phyloP scores from a whole-genome alignment of 1,284 basidiomycete species.

The Pseudozyma thailandica region DNA sequence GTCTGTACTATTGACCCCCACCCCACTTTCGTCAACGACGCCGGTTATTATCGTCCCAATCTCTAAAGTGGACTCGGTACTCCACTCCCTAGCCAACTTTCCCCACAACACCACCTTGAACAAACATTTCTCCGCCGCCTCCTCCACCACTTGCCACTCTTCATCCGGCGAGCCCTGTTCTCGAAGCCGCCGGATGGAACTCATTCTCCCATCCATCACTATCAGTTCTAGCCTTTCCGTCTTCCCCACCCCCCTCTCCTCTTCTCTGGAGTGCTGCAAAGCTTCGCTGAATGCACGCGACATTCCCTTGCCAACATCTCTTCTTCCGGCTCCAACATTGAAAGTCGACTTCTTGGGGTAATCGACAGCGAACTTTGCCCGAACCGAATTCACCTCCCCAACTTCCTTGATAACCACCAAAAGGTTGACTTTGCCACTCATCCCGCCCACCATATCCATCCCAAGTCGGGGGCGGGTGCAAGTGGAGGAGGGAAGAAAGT shows the following conservation, averaged over 20 bases:
- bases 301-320: neutral
- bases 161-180: neutral
- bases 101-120: slow-evolving; percentile 36
- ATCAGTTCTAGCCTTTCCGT: slow-evolving; percentile 13
- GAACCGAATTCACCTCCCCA: slow-evolving; percentile 10
- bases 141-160: neutral
- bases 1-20: neutral
- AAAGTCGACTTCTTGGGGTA: neutral
- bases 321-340: neutral
- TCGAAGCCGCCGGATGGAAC: neutral
- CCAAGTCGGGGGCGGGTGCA: neutral
- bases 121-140: slow-evolving; percentile 9
- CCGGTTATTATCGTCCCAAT: too few species aligned
- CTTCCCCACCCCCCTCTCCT: slow-evolving; percentile 6
- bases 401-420: slow-evolving; percentile 36
- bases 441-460: neutral
- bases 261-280: neutral
- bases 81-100: slow-evolving; percentile 11
- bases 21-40: too few species aligned
- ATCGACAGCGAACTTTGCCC: slow-evolving; percentile 5
- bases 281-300: slow-evolving; percentile 2
- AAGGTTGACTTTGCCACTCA: slow-evolving; percentile 12
- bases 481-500: slow-evolving; percentile 8
- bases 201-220: slow-evolving; percentile 33
- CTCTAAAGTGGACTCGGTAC: neutral